Evolutionary conservation across 2,329 filamentous ascomycete species (phyloP).

Genomic region (Fusarium papillatum): DNA sequence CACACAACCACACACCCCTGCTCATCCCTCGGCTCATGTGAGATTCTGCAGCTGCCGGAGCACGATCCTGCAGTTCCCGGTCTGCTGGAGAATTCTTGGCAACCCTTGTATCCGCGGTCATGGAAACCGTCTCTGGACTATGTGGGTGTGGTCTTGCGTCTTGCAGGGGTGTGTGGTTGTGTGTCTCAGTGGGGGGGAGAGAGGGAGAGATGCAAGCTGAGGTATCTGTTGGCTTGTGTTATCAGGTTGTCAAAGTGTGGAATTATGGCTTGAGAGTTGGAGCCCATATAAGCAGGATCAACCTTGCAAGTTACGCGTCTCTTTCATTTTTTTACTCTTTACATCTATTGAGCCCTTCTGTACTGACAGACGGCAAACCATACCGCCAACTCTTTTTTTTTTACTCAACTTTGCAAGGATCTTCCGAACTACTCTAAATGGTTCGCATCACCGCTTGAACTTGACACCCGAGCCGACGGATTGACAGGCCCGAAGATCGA

Average conservation of each 20-base stretch:
- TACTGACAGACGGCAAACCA: background rate
- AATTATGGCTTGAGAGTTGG: background rate
- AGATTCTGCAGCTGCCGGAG: conserved; percentile 33
- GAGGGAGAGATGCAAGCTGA: background rate
- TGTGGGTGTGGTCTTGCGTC: conserved; percentile 17
- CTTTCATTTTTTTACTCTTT: background rate
- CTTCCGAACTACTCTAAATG: conserved; percentile 9
- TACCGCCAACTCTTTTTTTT: background rate
- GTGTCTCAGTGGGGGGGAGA: conserved; percentile 1
- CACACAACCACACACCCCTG: too few relatives aligned
- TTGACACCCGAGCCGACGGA: conserved; percentile 27
- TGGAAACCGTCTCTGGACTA: conserved; percentile 14
- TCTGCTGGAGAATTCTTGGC: conserved; percentile 29
- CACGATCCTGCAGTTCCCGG: conserved; percentile 36
- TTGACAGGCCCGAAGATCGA: conserved; percentile 35
- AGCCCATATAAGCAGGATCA: conserved; percentile 1
- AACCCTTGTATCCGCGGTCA: conserved; percentile 31
- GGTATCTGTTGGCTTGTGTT: background rate
- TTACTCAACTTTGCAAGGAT: background rate
- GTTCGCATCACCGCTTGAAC: conserved; percentile 14
- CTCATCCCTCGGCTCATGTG: conserved; percentile 21
- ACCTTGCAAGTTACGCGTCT: background rate
- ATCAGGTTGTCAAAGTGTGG: background rate
- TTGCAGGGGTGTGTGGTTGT: background rate
- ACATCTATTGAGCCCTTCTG: background rate